Conservation (phyloP, 176 grass and related monocot genomes). For the Phragmites australis region DNA sequence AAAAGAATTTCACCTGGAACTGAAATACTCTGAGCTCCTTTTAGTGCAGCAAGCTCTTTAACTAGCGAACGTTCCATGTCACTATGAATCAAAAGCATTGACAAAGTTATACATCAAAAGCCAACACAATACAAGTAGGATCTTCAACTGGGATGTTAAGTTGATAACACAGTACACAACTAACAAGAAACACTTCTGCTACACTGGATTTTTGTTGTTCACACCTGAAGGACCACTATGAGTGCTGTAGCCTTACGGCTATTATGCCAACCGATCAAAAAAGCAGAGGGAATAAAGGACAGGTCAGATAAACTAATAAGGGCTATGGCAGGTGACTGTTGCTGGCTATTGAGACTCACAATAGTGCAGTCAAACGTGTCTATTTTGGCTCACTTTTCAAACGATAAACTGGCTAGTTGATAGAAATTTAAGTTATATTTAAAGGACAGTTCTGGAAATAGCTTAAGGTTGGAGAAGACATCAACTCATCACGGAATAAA, state of each 20-base stretch:
- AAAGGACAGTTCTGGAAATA: background rate
- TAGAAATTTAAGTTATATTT: background rate
- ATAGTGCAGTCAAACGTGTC: background rate
- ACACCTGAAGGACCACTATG: background rate
- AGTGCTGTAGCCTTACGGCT: background rate
- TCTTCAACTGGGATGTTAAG: conserved; percentile 11
- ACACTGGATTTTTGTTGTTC: background rate
- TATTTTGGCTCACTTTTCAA: background rate
- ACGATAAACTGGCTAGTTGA: background rate
- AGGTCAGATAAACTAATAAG: conserved; percentile 2
- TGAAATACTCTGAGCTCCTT: conserved; percentile 37
- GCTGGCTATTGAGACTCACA: background rate
- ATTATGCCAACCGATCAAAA: conserved; percentile 7
- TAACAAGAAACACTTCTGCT: conserved; percentile 15
- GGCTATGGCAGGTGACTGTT: background rate
- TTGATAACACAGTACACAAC: background rate
- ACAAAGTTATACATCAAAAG: background rate
- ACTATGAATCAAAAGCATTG: conserved; percentile 43
- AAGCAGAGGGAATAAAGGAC: background rate
- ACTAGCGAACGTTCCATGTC: conserved; percentile 49
- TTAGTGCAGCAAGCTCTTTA: conserved; percentile 60
- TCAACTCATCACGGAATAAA: background rate
- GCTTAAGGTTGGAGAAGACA: background rate
- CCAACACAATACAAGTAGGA: background rate
- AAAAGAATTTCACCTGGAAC: conserved; percentile 39